Conservation (phyloP, 1,284 basidiomycete species). For the Lignosus rhinocerotis region DNA sequence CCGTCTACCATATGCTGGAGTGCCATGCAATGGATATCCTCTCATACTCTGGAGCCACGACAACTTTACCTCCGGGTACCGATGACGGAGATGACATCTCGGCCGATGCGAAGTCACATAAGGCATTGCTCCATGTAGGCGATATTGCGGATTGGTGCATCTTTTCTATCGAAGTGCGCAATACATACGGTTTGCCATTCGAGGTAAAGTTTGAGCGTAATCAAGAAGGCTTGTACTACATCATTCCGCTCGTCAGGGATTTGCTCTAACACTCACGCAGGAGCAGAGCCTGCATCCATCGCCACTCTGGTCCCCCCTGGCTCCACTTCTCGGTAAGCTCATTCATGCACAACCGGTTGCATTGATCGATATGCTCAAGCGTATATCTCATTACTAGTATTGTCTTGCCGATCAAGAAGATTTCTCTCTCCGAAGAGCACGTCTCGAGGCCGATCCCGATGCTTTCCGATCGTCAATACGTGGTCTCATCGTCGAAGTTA, state of each 20-base stretch:
- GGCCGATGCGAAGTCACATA: slow-evolving; percentile 28
- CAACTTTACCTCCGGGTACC: slow-evolving; percentile 15
- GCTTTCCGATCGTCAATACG: slow-evolving; percentile 88
- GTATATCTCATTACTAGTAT: slow-evolving; percentile 49
- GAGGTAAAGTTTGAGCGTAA: slow-evolving; percentile 76
- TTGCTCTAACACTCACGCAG: slow-evolving; percentile 31
- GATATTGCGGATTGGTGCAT: slow-evolving; percentile 76
- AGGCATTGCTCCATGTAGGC: slow-evolving; percentile 40
- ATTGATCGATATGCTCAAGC: not conserved
- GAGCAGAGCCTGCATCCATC: slow-evolving; percentile 42
- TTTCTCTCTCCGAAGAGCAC: slow-evolving; percentile 59
- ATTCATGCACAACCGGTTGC: not conserved
- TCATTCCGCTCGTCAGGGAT: not conserved
- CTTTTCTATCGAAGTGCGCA: slow-evolving; percentile 84
- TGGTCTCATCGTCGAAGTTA: slow-evolving; percentile 75
- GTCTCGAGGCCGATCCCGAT: slow-evolving; percentile 76
- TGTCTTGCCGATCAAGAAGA: slow-evolving; percentile 75
- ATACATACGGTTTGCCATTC: slow-evolving; percentile 87
- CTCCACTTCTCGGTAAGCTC: slow-evolving; percentile 72
- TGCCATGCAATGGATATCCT: slow-evolving; percentile 80
- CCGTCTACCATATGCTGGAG: slow-evolving; percentile 92
- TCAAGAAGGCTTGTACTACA: slow-evolving; percentile 52
- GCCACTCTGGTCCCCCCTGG: slow-evolving; percentile 78
- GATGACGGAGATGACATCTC: slow-evolving; percentile 21
- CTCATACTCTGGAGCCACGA: slow-evolving; percentile 51